Base-by-base conservation (phyloP, 1,284 basidiomycete species). In the Phaffia rhodozyma region DNA sequence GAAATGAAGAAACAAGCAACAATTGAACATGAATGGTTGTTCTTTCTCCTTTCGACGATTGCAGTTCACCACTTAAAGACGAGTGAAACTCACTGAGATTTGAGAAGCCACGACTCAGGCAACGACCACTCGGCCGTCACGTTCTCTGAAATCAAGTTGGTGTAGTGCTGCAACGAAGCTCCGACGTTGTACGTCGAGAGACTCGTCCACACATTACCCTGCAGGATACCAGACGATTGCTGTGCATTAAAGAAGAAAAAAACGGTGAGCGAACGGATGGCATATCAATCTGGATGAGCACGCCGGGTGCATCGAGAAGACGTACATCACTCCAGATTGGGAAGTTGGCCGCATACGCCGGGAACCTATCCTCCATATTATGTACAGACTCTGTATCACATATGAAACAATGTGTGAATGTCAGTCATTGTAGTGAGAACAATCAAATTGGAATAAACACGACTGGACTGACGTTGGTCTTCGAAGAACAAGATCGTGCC, bases 401-500 rank as follows among this genome's bases (percentile, higher is more conserved):
- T 11, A 43, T 16, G 7, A 2, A 43, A 7, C 38, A 43, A 2
- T 7, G 13, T 7, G 16, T 11, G 7, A 16, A 43, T 16, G 38
- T 43, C 2, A 43, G 38, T 43, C 13, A 51, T 21, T 27, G 30
- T 58, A 2, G 11, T 30, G 20, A n/a, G 2, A 30, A 23, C 23
- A 21, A 16, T 34, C 9, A 23, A 13, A 3, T 30, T 20, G 29
- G 21, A 30, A 27, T 21, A 23, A 30, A 27, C 20, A 16, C 11
- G 5, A 2, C 1, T 23, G 7, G 13, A 58, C 56, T 34, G 16
- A 63, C 62, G 72, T 67, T 78, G 74, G 69, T 78, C 76, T 60
- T 77, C 75, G 66, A 76, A 80, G 71, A 80, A 77, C 55, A 79
- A 66, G 51, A 80, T 73, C 11, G 80, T 79, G 32, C 78, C 79